These are phyloP conservation scores for Tetradesmus obliquus DNA, from an alignment of 139 green algal species.

Conservation along the genomic window DNA sequence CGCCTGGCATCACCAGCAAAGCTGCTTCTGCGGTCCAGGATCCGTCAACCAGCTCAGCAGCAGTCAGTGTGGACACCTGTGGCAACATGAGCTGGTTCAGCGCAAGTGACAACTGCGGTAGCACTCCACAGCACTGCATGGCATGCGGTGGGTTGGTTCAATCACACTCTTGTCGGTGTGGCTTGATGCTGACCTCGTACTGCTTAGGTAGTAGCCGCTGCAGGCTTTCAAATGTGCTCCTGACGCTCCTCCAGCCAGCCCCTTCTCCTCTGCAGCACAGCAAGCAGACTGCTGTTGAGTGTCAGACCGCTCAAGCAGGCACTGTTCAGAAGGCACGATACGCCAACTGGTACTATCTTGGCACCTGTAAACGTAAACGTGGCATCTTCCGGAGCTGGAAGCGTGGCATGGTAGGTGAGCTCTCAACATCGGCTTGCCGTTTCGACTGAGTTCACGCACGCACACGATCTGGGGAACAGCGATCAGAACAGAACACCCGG, in stretches of 20 bases:
- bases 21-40: constrained; percentile 54
- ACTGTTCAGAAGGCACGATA: too few species aligned
- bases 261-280: constrained; percentile 67
- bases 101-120: background rate
- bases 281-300: background rate
- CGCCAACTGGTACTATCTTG: background rate
- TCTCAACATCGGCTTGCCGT: background rate
- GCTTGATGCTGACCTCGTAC: background rate
- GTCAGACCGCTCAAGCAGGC: too few species aligned
- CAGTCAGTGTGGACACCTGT: constrained; percentile 56
- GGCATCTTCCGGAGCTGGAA: background rate
- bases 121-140: background rate
- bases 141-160: too few species aligned
- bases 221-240: constrained; percentile 49
- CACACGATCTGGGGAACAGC: background rate
- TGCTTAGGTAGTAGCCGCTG: constrained; percentile 39
- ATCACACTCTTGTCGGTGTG: too few species aligned
- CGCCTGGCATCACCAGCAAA: constrained; percentile 79
- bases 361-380: background rate
- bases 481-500: background rate
- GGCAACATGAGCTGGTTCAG: background rate
- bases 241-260: constrained; percentile 60
- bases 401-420: background rate
- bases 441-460: background rate
- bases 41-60: constrained; percentile 63